Conservation (phyloP, 257 asterid species). For the Dorcoceras hygrometricum region DNA sequence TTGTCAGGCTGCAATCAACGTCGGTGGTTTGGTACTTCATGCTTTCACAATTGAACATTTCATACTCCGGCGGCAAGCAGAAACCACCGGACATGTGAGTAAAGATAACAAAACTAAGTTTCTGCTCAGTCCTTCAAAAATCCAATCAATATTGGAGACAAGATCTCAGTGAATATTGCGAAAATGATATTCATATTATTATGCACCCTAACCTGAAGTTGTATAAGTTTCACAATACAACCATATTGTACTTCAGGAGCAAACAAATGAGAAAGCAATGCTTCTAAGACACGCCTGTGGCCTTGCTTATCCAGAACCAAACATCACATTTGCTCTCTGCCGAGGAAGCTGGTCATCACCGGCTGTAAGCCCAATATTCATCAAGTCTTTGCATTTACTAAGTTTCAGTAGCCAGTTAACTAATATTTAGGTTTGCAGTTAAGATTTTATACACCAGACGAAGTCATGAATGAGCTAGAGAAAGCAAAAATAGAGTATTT, state of each 20-base stretch:
- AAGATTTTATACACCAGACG: slow-evolving; percentile 62
- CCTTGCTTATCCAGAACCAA: slow-evolving; percentile 92
- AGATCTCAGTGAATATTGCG: slow-evolving; percentile 2
- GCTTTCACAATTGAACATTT: slow-evolving; percentile 79
- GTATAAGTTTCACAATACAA: slow-evolving; percentile 12
- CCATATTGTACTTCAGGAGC: slow-evolving; percentile 39
- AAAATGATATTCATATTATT: background rate
- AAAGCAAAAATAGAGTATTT: slow-evolving; percentile 84
- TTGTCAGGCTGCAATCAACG: slow-evolving; percentile 65
- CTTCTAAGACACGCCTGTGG: slow-evolving; percentile 74
- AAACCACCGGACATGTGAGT: slow-evolving; percentile 54
- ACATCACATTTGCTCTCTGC: slow-evolving; percentile 81
- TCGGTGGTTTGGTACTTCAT: slow-evolving; percentile 72
- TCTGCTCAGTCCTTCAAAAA: background rate
- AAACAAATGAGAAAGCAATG: slow-evolving; percentile 62
- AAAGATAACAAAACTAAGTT: slow-evolving; percentile 9
- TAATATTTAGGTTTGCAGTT: slow-evolving; percentile 44
- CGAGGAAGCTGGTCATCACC: slow-evolving; percentile 97
- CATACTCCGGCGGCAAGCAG: slow-evolving; percentile 84
- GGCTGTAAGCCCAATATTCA: slow-evolving; percentile 56
- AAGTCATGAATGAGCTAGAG: slow-evolving; percentile 75
- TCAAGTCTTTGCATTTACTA: slow-evolving; percentile 7
- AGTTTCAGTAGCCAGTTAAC: slow-evolving; percentile 20
- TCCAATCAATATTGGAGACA: background rate
- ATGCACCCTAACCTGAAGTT: slow-evolving; percentile 3